phyloP scores from a whole-genome alignment of 352 stramenopile genomes.

The Globisporangium okanoganense region DNA sequence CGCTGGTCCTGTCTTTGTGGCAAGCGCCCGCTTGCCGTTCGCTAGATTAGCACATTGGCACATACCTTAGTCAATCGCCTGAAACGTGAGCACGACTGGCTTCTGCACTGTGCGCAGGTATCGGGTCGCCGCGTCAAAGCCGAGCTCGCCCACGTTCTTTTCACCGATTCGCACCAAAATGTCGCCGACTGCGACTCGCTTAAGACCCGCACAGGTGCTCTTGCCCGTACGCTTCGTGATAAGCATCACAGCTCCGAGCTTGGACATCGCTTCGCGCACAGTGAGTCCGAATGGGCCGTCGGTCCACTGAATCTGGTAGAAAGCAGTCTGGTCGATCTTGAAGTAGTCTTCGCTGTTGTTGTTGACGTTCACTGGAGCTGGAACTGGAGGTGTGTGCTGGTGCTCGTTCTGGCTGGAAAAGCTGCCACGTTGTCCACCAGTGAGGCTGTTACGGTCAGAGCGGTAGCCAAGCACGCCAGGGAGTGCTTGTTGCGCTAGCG shows the following conservation, averaged over 20 bases:
- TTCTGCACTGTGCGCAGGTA: constrained; percentile 73
- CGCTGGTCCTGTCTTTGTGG: not conserved
- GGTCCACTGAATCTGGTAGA: constrained; percentile 80
- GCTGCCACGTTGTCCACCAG: not conserved
- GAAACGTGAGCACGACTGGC: constrained; percentile 72
- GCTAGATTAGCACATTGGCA: not conserved
- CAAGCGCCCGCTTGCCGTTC: not conserved
- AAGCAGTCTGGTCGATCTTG: constrained; percentile 57
- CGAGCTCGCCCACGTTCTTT: constrained; percentile 58
- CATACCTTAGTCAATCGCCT: constrained; percentile 54
- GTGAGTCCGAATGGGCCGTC: constrained; percentile 79
- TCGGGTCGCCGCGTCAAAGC: constrained; percentile 71
- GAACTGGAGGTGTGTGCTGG: not conserved
- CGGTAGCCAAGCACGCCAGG: not conserved
- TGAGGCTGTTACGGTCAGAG: constrained; percentile 1
- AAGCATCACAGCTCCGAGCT: constrained; percentile 60
- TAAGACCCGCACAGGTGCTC: constrained; percentile 67
- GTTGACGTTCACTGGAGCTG: constrained; percentile 15
- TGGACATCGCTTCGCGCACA: constrained; percentile 70
- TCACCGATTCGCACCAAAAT: constrained; percentile 76
- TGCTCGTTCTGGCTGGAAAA: constrained; percentile 6
- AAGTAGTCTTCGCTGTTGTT: constrained; percentile 51
- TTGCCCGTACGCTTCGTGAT: constrained; percentile 82
- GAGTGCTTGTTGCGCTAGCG: not conserved
- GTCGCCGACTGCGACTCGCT: constrained; percentile 69